Evolutionary conservation across 2,329 filamentous ascomycete genomes (phyloP).

Genomic region (Paracorniculantispora psalliotae): DNA sequence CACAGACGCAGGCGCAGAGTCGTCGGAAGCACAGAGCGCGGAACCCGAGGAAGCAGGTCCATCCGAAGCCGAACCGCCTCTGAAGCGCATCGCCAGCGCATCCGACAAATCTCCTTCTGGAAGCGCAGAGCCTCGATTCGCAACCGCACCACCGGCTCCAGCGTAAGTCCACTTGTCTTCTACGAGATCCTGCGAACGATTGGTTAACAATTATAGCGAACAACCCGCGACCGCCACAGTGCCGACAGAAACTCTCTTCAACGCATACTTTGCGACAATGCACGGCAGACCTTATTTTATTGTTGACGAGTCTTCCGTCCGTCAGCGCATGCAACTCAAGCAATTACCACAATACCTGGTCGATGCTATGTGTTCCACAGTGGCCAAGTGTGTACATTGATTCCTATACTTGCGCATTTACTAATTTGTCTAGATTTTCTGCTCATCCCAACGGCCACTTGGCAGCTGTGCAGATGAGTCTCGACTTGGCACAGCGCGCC

Average conservation of each 20-base stretch:
- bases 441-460: slow-evolving; percentile 63
- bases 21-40: slow-evolving; percentile 4
- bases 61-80: slow-evolving; percentile 34
- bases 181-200: background rate
- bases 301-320: slow-evolving; percentile 69
- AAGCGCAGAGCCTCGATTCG: slow-evolving; percentile 37
- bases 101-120: slow-evolving; percentile 28
- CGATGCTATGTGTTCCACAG: slow-evolving; percentile 56
- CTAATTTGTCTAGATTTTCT: slow-evolving; percentile 53
- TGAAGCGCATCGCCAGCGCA: slow-evolving; percentile 38
- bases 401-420: background rate
- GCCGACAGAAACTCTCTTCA: slow-evolving; percentile 59
- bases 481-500: slow-evolving; percentile 68
- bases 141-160: slow-evolving; percentile 17
- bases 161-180: background rate
- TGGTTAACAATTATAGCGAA: slow-evolving; percentile 33
- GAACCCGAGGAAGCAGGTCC: slow-evolving; percentile 18
- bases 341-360: slow-evolving; percentile 55
- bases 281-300: slow-evolving; percentile 81
- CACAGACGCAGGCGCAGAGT: background rate
- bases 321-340: slow-evolving; percentile 65
- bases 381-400: slow-evolving; percentile 47
- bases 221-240: slow-evolving; percentile 39
- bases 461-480: slow-evolving; percentile 61
- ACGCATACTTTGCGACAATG: slow-evolving; percentile 74